Percentiles rank a stretch among this genome's conserved stretches.
Conservation (phyloP, 1,284 basidiomycete genomes). For the Tremellales sp. region DNA sequence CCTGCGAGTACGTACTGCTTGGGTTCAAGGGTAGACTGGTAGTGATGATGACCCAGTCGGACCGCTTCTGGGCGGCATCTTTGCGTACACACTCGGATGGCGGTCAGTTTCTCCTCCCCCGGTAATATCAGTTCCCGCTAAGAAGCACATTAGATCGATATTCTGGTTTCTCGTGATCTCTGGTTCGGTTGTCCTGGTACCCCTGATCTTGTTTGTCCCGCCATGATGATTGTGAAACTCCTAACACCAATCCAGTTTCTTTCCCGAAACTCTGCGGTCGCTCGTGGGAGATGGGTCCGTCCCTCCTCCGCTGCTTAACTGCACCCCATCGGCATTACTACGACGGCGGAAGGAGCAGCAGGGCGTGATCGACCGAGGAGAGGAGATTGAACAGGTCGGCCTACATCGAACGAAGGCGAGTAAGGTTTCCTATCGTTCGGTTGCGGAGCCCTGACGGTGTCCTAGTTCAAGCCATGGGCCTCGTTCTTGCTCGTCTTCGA, state of each 20-base stretch:
- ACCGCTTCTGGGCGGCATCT: conserved; percentile 34
- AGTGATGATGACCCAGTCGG: conserved; percentile 17
- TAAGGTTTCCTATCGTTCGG: neutral
- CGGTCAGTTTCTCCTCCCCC: conserved; percentile 17
- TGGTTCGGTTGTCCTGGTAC: conserved; percentile 26
- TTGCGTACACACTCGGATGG: conserved; percentile 22
- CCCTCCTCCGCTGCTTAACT: conserved; percentile 30
- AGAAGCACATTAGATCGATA: too few relatives aligned
- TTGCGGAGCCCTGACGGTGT: neutral
- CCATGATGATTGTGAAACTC: neutral
- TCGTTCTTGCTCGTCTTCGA: conserved; percentile 31
- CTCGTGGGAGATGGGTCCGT: conserved; percentile 37
- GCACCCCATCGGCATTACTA: conserved; percentile 24
- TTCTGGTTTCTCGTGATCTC: conserved; percentile 43
- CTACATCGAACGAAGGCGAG: conserved; percentile 17
- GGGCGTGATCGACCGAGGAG: conserved; percentile 8
- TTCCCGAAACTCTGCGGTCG: conserved; percentile 40
- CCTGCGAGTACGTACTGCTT: conserved; percentile 21
- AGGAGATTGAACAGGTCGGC: neutral
- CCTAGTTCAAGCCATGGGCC: conserved; percentile 30
- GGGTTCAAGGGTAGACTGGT: neutral
- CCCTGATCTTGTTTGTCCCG: conserved; percentile 32
- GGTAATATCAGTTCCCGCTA: neutral
- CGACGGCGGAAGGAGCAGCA: conserved; percentile 10
- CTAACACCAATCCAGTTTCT: conserved; percentile 14